Conservation (phyloP, 2,329 filamentous ascomycete genomes). For the Boeremia exigua region DNA sequence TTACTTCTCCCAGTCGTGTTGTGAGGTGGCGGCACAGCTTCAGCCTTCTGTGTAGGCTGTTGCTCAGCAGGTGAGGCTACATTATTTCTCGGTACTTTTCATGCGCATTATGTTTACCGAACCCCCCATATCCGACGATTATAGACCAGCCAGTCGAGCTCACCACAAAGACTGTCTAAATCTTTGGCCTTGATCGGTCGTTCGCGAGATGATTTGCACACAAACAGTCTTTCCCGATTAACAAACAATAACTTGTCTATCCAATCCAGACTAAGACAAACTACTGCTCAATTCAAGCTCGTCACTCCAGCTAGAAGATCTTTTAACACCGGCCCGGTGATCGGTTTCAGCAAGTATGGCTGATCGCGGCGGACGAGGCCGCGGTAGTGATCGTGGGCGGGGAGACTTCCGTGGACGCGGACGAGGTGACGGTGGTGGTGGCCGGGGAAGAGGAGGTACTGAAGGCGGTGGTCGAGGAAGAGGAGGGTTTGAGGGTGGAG, state of each 20-base stretch:
- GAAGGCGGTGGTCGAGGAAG: conserved; percentile 18
- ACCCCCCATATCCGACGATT: not conserved
- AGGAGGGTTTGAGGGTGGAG: conserved; percentile 18
- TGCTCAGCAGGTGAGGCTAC: not conserved
- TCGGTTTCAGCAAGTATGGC: conserved; percentile 1
- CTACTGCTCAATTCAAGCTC: no score
- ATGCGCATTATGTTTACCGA: not conserved
- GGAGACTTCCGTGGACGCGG: conserved; percentile 31
- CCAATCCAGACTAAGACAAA: no score
- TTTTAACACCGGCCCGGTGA: not conserved
- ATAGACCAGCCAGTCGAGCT: no score
- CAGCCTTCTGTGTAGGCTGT: not conserved
- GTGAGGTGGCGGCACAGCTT: not conserved
- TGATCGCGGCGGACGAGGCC: conserved; percentile 16
- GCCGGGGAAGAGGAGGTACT: conserved; percentile 17
- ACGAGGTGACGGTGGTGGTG: conserved; percentile 31
- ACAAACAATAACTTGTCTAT: no score
- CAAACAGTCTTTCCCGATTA: no score
- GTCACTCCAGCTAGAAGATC: not conserved
- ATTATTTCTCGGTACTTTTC: no score
- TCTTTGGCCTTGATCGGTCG: not conserved
- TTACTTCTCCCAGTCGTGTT: not conserved
- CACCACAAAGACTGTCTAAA: not conserved
- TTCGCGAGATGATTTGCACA: no score
- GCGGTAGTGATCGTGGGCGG: conserved; percentile 28